Base-by-base conservation (phyloP, 2,329 filamentous ascomycete genomes). In the Pseudogymnoascus pannorum region DNA sequence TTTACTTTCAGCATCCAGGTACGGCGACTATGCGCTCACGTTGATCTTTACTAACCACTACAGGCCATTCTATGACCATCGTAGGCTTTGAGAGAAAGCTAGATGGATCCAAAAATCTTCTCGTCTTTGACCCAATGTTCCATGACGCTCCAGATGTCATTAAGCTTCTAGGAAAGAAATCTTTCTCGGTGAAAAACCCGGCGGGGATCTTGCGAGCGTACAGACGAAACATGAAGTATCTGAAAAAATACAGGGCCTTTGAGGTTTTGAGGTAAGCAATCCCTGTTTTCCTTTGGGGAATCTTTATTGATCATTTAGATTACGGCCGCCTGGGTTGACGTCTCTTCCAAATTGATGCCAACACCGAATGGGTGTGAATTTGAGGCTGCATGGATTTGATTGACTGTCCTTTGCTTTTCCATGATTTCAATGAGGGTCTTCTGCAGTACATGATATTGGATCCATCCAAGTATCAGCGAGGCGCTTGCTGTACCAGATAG, bases 91-190 rank as follows among this genome's bases (percentile, higher is more conserved):
- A 97, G 73, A 84, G 82, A 66, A 82, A 81, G 26, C 77, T 75
- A 33, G 80, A 87, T 63, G 88, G 89, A 24, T 77, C 78, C 16
- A 76, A 80, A 59, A 88, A 89, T 66, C 77, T 97, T 16, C 78
- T 97, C 0, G 89, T 96, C 11, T 96, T 96, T 71, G 92, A 97
- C 71, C 92, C 93, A 1, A 88, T 89, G 76, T 91, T 90, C 72
- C 85, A 82, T 60, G 88, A 92, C 51, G 83, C 87, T 0, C 77
- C 79, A 2, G 80, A 79, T 16, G 81, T 95, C 68, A 79, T 78
- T 64, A 82, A 81, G 60, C 74, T 91, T 26, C 77, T 82, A 48
- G 83, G 77, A 26, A 77, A 71, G 66, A 73, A 65, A 68, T 75
- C 72, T 12, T 74, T 83, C 70, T 70, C 74, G 58, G 72, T 76